phyloP scores from a whole-genome alignment of 2,329 filamentous ascomycete genomes.

The Parasarocladium wereldwijsianum region DNA sequence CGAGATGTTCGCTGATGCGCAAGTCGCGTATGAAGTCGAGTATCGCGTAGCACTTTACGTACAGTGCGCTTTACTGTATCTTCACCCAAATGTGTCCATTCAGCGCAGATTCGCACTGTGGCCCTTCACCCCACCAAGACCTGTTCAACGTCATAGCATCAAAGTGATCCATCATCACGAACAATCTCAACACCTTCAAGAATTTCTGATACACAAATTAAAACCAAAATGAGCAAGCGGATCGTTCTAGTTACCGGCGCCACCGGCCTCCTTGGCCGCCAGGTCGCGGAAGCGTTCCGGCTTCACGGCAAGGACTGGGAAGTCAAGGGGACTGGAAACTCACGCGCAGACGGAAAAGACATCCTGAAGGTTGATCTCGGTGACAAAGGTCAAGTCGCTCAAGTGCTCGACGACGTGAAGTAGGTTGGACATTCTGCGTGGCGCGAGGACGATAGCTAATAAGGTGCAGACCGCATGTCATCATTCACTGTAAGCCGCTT shows the following conservation, averaged over 20 bases:
- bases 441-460: slow-evolving; percentile 1
- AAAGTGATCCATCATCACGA: too few species aligned
- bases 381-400: slow-evolving; percentile 29
- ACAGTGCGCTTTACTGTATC: too few species aligned
- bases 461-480: slow-evolving; percentile 49
- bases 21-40: too few species aligned
- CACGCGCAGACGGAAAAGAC: slow-evolving; percentile 54
- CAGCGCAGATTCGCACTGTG: too few species aligned
- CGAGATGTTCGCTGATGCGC: too few species aligned
- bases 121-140: too few species aligned
- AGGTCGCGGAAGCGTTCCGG: slow-evolving; percentile 60
- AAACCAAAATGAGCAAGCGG: slow-evolving; percentile 13
- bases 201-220: too few species aligned
- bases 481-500: slow-evolving; percentile 58
- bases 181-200: too few species aligned
- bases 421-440: slow-evolving; percentile 17
- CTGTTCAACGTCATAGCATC: too few species aligned
- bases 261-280: slow-evolving; percentile 68
- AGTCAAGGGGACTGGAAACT: slow-evolving; percentile 61
- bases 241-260: slow-evolving; percentile 70
- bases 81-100: too few species aligned
- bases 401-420: slow-evolving; percentile 38
- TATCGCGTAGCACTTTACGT: too few species aligned
- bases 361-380: slow-evolving; percentile 46
- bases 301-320: slow-evolving; percentile 34